phyloP scores from a whole-genome alignment of 2,329 filamentous ascomycete species.

The Xylaria sp. region DNA sequence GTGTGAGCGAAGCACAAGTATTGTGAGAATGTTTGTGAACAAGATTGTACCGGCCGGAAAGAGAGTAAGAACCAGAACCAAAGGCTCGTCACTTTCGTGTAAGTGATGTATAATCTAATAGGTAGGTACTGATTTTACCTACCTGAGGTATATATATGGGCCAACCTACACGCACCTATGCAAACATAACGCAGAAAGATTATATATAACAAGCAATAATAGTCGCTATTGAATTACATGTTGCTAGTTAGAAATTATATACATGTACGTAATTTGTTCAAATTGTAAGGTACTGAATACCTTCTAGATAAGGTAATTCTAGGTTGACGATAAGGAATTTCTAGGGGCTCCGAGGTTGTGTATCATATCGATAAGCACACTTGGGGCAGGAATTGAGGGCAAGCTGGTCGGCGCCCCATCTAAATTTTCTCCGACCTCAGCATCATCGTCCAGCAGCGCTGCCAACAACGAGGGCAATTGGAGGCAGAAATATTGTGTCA shows the following conservation, averaged over 20 bases:
- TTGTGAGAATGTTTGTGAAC: background rate
- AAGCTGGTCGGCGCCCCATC: conserved; percentile 45
- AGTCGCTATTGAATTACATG: too few species aligned
- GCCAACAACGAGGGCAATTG: conserved; percentile 11
- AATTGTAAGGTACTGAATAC: background rate
- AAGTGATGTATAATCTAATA: background rate
- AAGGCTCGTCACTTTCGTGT: background rate
- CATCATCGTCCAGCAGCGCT: conserved; percentile 22
- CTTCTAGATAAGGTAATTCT: conserved; percentile 17
- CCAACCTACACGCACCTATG: background rate
- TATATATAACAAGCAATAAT: too few species aligned
- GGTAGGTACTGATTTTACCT: background rate
- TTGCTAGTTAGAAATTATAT: too few species aligned
- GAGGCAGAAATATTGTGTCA: conserved; percentile 23
- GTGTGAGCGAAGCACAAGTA: background rate
- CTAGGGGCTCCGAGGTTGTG: conserved; percentile 37
- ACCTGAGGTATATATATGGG: too few species aligned
- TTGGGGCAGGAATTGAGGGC: conserved; percentile 49
- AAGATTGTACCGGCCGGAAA: background rate
- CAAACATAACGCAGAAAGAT: too few species aligned
- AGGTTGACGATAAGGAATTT: conserved; percentile 28
- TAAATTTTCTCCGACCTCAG: conserved; percentile 44
- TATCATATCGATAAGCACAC: conserved; percentile 44
- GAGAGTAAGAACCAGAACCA: background rate
- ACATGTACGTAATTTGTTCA: too few species aligned